phyloP scores from a whole-genome alignment of 1,139 yeast genomes.

The Debaryomyces nepalensis region DNA sequence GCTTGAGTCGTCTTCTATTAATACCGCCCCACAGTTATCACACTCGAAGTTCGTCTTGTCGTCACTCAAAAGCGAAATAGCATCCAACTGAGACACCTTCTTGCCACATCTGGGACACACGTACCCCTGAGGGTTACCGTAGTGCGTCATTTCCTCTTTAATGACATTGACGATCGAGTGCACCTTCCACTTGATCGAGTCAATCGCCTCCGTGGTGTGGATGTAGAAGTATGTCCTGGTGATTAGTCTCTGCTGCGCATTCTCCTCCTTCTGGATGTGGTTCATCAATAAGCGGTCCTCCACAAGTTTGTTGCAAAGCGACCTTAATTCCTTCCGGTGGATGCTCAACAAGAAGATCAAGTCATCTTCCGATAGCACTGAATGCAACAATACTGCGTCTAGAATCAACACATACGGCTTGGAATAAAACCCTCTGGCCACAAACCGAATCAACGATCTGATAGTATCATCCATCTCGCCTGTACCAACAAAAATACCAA shows the following conservation, averaged over 20 bases:
- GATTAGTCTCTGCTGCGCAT: slow-evolving; percentile 66
- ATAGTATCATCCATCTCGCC: slow-evolving; percentile 47
- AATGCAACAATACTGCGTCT: slow-evolving; percentile 89
- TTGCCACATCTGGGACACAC: slow-evolving; percentile 85
- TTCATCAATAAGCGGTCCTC: slow-evolving; percentile 76
- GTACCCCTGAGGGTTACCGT: slow-evolving; percentile 92
- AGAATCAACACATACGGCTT: slow-evolving; percentile 81
- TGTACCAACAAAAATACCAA: neutral
- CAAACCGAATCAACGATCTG: slow-evolving; percentile 55
- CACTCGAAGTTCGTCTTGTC: slow-evolving; percentile 84
- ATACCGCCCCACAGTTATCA: slow-evolving; percentile 75
- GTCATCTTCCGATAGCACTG: slow-evolving; percentile 94
- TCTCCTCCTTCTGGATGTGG: slow-evolving; percentile 84
- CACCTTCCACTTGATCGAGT: slow-evolving; percentile 94
- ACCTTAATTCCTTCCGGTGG: slow-evolving; percentile 83
- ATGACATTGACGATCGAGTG: slow-evolving; percentile 80
- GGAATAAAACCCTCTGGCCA: slow-evolving; percentile 85
- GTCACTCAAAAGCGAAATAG: slow-evolving; percentile 76
- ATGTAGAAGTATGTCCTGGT: slow-evolving; percentile 84
- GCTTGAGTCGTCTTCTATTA: slow-evolving; percentile 87
- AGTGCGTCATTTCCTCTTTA: slow-evolving; percentile 78
- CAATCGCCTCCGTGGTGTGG: slow-evolving; percentile 92
- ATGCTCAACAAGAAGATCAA: slow-evolving; percentile 78
- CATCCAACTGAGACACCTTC: slow-evolving; percentile 85
- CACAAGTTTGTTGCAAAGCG: slow-evolving; percentile 76